Base-by-base conservation (phyloP, 1,284 basidiomycete species). In the Pseudozyma sp. region DNA sequence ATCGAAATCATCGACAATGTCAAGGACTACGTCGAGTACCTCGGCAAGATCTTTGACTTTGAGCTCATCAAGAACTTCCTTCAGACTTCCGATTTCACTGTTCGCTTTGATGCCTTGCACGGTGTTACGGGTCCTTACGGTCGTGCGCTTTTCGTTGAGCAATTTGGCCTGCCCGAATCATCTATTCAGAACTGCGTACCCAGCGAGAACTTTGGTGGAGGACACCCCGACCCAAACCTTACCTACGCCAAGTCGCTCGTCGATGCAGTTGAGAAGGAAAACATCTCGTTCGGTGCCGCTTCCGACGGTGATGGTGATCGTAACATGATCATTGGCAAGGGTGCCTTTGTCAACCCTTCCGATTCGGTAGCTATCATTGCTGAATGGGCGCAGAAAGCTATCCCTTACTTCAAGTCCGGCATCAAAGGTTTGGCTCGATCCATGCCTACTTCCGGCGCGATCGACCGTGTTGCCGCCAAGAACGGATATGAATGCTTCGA, bases 301-400 rank as follows among this genome's bases (percentile, higher is more conserved):
- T 94, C 92, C 70, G 96, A 99, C 85, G 96, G 96, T 52, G 96
- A 99, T 83, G 96, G 96, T 47, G 96, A 99, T 87, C 88, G 96
- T 70, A 99, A 99, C 89, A 99, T 99, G 96, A 99, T 99, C 85
- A 98, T 99, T 87, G 97, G 96, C 82, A 92, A 93, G 86, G 91
- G 92, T 77, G 97, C 96, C 36, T 99, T 99, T 86, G 97, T 99
- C 74, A 99, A 95, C 39, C 96, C 96, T 16, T 93, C 91, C 31
- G 96, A 99, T 87, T 95, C 93, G 38, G 95, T 99, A 55, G 97
- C 97, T 50, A 95, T 99, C 88, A 99, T 99, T 82, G 96, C 96
- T 50, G 92, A 99, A 86, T 98, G 94, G 94, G 89, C 88, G 11
- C 93, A 94, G 58, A 90, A 95, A 79, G 90, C 90, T 59, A 98